phyloP scores from a whole-genome alignment of 352 stramenopile genomes.

The Phytopythium oedochilum region DNA sequence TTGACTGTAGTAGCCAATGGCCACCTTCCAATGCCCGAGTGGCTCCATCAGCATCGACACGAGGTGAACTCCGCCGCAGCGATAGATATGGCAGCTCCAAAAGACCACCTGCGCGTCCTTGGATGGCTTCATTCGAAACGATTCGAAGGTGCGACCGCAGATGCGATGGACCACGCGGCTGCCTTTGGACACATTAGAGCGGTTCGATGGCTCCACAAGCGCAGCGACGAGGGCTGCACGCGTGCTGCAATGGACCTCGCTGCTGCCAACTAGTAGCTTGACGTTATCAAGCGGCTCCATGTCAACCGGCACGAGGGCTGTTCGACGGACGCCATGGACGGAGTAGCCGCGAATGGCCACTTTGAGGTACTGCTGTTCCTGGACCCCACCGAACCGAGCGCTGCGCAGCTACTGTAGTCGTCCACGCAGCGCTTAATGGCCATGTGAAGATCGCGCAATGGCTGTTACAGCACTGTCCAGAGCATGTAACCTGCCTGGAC shows the following conservation, averaged over 20 bases:
- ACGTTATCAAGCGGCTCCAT: conserved; percentile 25
- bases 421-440: conserved; percentile 18
- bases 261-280: conserved; percentile 7
- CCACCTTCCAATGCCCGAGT: no score
- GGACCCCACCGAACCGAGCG: no score
- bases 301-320: conserved; percentile 7
- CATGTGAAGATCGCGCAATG: conserved; percentile 24
- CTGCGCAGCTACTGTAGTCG: conserved; percentile 14
- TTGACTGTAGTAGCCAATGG: no score
- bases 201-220: conserved; percentile 11
- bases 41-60: no score
- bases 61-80: no score
- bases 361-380: conserved; percentile 31
- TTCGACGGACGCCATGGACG: conserved; percentile 26
- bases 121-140: conserved; percentile 17
- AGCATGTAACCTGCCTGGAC: no score
- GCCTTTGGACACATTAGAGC: conserved; percentile 12
- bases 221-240: conserved; percentile 14
- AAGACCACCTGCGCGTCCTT: no score
- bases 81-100: no score
- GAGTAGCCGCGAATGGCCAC: conserved; percentile 20
- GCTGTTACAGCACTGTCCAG: conserved; percentile 22
- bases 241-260: conserved; percentile 13
- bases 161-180: conserved; percentile 15
- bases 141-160: no score